Evolutionary conservation across 331 rosid species (phyloP).

Genomic region (Arachis monticola): DNA sequence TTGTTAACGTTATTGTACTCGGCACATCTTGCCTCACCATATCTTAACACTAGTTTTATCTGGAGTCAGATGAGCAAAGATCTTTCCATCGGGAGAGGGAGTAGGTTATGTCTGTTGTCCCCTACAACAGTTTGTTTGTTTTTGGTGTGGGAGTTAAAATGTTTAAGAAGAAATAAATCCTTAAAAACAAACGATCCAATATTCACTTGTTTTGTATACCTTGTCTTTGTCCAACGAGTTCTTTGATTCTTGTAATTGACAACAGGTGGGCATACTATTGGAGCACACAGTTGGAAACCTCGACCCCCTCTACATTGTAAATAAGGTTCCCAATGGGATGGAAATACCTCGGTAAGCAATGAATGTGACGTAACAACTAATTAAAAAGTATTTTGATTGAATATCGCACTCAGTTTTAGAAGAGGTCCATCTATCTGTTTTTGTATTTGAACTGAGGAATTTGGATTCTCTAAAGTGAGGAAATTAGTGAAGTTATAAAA

Average conservation of each 20-base stretch:
- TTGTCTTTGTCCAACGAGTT: constrained; percentile 22
- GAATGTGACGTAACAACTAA: constrained; percentile 14
- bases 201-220: constrained; percentile 4
- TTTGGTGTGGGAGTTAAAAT: background rate
- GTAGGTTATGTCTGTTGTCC: background rate
- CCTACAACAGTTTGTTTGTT: background rate
- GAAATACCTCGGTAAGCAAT: constrained; percentile 90
- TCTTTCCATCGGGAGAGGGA: background rate
- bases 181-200: constrained; percentile 2
- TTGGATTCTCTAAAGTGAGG: too few species aligned
- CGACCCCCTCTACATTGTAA: constrained; percentile 96
- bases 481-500: too few species aligned
- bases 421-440: background rate
- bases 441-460: background rate
- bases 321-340: constrained; percentile 94
- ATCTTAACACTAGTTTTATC: background rate
- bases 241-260: constrained; percentile 41
- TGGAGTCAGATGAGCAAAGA: background rate
- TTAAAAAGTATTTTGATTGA: background rate
- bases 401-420: constrained; percentile 7
- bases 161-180: background rate
- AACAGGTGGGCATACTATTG: constrained; percentile 91
- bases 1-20: background rate
- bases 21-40: background rate
- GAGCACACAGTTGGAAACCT: constrained; percentile 99